Percentiles rank a stretch among this genome's conserved stretches.
Evolutionary conservation across 2,329 filamentous ascomycete species (phyloP).

Genomic region (Aspergillus texensis): DNA sequence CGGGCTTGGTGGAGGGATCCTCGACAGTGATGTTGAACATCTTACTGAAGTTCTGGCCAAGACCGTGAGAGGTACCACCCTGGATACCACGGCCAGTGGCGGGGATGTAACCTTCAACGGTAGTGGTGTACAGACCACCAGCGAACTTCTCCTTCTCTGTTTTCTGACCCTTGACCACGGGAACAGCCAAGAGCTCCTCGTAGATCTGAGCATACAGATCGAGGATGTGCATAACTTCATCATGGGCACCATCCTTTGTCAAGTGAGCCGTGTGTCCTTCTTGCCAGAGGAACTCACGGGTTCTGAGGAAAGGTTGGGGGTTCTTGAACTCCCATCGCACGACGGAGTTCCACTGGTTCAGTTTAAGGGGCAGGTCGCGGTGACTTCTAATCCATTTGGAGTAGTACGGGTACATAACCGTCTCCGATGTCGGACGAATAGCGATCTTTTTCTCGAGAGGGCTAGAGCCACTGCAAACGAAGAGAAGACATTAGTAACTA

Average conservation of each 20-base stretch:
- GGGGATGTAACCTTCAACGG: constrained; percentile 94
- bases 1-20: constrained; percentile 72
- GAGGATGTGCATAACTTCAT: constrained; percentile 90
- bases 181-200: constrained; percentile 89
- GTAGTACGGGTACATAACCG: constrained; percentile 95
- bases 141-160: constrained; percentile 99
- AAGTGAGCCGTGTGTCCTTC: constrained; percentile 94
- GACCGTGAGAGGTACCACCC: constrained; percentile 88
- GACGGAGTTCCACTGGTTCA: constrained; percentile 98
- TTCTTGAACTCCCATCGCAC: constrained; percentile 98
- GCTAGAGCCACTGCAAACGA: constrained; percentile 71
- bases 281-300: constrained; percentile 97
- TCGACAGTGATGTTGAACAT: constrained; percentile 99
- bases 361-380: constrained; percentile 86
- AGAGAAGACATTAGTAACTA: constrained; percentile 9
- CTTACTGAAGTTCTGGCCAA: constrained; percentile 98
- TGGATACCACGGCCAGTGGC: constrained; percentile 95
- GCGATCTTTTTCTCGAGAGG: constrained; percentile 81
- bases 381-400: constrained; percentile 96
- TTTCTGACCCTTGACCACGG: constrained; percentile 90
- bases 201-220: constrained; percentile 92
- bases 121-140: constrained; percentile 94
- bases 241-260: constrained; percentile 75
- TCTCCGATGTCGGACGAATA: constrained; percentile 70
- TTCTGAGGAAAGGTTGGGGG: constrained; percentile 79